phyloP scores from a whole-genome alignment of 2,329 filamentous ascomycete species.

The Alternaria sp. region DNA sequence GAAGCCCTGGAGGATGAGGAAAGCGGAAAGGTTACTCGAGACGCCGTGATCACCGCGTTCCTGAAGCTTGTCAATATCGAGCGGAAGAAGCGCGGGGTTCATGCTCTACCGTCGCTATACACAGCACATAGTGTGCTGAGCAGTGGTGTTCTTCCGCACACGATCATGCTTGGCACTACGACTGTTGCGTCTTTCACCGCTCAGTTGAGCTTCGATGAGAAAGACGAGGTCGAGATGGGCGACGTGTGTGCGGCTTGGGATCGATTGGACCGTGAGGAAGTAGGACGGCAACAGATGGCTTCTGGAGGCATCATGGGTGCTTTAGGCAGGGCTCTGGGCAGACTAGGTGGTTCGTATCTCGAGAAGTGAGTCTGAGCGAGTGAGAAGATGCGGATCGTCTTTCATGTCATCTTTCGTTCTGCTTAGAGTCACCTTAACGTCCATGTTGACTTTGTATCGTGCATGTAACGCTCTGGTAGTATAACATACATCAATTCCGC shows the following conservation, averaged over 20 bases:
- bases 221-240: background rate
- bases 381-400: background rate
- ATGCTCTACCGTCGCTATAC: background rate
- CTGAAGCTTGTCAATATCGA: background rate
- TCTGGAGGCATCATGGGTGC: background rate
- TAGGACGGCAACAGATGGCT: background rate
- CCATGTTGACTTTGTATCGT: background rate
- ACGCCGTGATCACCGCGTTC: background rate
- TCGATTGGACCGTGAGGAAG: background rate
- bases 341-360: no score
- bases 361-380: background rate
- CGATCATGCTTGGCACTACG: background rate
- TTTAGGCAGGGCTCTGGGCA: background rate
- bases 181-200: background rate
- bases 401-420: background rate
- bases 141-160: background rate
- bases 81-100: background rate
- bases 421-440: no score
- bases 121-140: background rate
- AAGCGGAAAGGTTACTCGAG: background rate
- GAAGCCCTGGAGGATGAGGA: background rate
- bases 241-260: background rate
- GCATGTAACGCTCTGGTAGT: background rate
- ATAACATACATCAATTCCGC: background rate
- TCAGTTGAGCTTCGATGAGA: background rate